phyloP scores from a whole-genome alignment of 2,329 filamentous ascomycete species.

The Pseudopithomyces chartarum region DNA sequence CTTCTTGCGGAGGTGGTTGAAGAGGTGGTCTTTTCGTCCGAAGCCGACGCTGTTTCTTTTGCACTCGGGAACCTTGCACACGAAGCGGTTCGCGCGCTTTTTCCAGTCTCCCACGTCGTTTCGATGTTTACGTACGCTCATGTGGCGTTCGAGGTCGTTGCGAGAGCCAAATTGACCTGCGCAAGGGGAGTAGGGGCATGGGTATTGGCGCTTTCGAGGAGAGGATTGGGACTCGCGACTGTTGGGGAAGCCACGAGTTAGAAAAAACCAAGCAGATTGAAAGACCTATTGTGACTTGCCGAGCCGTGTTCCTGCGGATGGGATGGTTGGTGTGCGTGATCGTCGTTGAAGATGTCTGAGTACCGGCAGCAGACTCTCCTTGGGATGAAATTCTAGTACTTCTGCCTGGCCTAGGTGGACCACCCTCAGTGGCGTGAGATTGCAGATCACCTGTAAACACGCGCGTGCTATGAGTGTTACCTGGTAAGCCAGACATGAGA shows the following conservation, averaged over 20 bases:
- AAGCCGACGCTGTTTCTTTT: slow-evolving; percentile 1
- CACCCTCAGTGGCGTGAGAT: too few species aligned
- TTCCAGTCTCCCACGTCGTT: not conserved
- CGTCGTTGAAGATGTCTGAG: too few species aligned
- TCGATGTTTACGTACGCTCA: not conserved
- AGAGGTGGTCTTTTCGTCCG: slow-evolving; percentile 1
- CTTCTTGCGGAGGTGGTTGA: slow-evolving; percentile 2
- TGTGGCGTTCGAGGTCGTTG: slow-evolving; percentile 2
- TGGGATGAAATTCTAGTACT: too few species aligned
- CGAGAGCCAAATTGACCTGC: not conserved
- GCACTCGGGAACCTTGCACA: not conserved
- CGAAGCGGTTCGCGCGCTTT: not conserved
- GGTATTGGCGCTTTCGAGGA: not conserved
- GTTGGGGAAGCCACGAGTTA: not conserved
- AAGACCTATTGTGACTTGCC: too few species aligned
- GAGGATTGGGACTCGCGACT: not conserved
- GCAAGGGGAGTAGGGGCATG: not conserved
- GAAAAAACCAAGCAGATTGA: not conserved
- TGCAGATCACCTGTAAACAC: too few species aligned
- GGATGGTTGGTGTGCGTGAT: too few species aligned
- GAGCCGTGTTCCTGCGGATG: too few species aligned
- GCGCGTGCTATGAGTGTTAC: too few species aligned
- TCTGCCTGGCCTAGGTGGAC: too few species aligned
- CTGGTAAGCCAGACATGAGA: too few species aligned
- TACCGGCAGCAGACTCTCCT: too few species aligned